Conservation (phyloP, 2,329 filamentous ascomycete genomes). For the Dothiorella sarmentorum region DNA sequence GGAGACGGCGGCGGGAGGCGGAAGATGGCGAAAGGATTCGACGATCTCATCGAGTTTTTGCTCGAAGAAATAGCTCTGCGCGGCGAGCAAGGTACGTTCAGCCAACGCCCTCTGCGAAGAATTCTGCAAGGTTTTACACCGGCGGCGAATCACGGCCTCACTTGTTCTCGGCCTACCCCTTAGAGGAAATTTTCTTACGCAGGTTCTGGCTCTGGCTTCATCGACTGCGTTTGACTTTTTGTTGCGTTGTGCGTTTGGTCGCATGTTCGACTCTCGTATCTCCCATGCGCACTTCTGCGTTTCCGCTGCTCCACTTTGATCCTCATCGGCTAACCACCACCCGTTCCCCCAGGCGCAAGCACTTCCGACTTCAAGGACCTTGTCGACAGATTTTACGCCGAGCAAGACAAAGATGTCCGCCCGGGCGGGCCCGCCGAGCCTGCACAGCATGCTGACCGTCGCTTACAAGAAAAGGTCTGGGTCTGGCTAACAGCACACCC, state of each 20-base stretch:
- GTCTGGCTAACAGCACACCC: constrained; percentile 54
- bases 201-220: neutral
- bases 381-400: constrained; percentile 36
- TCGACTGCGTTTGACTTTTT: neutral
- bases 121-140: constrained; percentile 10
- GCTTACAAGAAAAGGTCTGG: constrained; percentile 55
- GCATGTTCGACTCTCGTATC: constrained; percentile 17
- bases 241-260: constrained; percentile 1
- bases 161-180: neutral
- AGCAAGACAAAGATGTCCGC: constrained; percentile 15
- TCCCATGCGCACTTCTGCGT: constrained; percentile 13
- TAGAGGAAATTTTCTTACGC: constrained; percentile 3
- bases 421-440: neutral
- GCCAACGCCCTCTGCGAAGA: constrained; percentile 4
- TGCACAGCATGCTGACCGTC: constrained; percentile 42
- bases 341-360: constrained; percentile 34
- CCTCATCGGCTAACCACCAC: constrained; percentile 3
- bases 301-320: constrained; percentile 13
- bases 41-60: constrained; percentile 56
- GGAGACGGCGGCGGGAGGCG: constrained; percentile 10
- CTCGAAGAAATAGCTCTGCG: constrained; percentile 58
- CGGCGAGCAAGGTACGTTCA: constrained; percentile 54
- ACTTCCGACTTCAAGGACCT: constrained; percentile 40
- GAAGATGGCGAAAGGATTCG: constrained; percentile 41
- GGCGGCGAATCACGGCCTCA: constrained; percentile 15